Conservation (phyloP, 1,284 basidiomycete genomes). For the Pseudozyma sp. region DNA sequence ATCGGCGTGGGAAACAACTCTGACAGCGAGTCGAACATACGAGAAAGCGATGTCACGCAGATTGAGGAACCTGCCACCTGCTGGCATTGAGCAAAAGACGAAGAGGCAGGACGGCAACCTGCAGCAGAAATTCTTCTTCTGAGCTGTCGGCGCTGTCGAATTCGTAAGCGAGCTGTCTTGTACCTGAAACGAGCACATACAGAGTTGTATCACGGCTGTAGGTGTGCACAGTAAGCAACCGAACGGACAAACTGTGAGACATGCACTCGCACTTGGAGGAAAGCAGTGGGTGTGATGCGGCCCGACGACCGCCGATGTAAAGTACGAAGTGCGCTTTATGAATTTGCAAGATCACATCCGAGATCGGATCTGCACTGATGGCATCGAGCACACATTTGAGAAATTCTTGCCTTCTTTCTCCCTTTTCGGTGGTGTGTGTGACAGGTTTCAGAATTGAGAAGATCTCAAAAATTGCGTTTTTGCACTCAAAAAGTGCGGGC, state of each 20-base stretch:
- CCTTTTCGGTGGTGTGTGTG: too few species aligned
- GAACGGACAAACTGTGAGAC: slow-evolving; percentile 1
- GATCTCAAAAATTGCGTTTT: too few species aligned
- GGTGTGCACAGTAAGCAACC: background rate
- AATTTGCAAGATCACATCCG: slow-evolving; percentile 1
- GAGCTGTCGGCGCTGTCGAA: slow-evolving; percentile 4
- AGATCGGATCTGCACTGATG: slow-evolving; percentile 8
- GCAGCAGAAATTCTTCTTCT: background rate
- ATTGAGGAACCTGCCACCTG: too few species aligned
- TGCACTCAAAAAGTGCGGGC: too few species aligned
- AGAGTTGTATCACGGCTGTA: background rate
- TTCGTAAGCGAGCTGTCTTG: slow-evolving; percentile 15
- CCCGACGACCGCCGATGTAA: slow-evolving; percentile 6
- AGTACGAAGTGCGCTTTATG: background rate
- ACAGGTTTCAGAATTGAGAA: too few species aligned
- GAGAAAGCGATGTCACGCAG: too few species aligned
- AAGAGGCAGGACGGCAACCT: background rate
- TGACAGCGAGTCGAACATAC: too few species aligned
- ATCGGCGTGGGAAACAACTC: too few species aligned
- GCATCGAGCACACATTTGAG: too few species aligned
- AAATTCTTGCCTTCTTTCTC: too few species aligned
- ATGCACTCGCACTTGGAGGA: background rate
- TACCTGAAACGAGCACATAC: background rate
- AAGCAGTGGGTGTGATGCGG: background rate
- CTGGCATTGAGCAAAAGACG: background rate